phyloP scores from a whole-genome alignment of 768 basidiomycete species.

The Tylopilus sp. region DNA sequence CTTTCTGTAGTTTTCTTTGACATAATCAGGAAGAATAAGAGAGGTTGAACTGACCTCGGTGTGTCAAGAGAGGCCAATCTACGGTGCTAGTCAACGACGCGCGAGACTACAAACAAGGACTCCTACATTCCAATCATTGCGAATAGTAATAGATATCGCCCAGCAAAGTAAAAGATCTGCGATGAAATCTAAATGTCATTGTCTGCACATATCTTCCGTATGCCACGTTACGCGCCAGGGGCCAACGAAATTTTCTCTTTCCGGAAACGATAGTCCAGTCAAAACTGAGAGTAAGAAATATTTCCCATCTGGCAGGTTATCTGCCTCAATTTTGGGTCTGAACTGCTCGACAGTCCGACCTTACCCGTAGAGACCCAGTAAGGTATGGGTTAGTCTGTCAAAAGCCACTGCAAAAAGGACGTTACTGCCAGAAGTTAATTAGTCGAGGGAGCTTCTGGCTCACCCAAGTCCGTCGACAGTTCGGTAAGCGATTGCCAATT shows the following conservation, averaged over 20 bases:
- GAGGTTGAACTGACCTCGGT: constrained; percentile 16
- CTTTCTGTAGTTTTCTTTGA: constrained; percentile 20
- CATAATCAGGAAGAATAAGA: not conserved
- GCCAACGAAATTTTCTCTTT: constrained; percentile 45
- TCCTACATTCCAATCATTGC: constrained; percentile 47
- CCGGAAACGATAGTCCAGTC: constrained; percentile 41
- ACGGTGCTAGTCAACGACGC: not conserved
- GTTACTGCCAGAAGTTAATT: not conserved
- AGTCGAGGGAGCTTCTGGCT: constrained; percentile 9
- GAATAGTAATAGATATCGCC: constrained; percentile 42
- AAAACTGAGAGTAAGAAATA: constrained; percentile 40
- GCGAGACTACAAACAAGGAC: not conserved
- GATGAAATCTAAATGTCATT: constrained; percentile 11
- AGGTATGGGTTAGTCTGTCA: constrained; percentile 39
- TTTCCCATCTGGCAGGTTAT: constrained; percentile 38
- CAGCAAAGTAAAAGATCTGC: constrained; percentile 44
- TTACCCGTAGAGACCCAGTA: constrained; percentile 45
- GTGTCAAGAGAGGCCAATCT: constrained; percentile 38
- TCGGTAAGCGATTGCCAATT: constrained; percentile 40
- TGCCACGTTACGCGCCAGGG: constrained; percentile 38
- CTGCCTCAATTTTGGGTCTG: not conserved
- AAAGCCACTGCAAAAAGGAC: constrained; percentile 33
- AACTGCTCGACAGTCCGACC: constrained; percentile 8
- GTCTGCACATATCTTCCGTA: not conserved
- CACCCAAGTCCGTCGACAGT: constrained; percentile 36